These are phyloP conservation scores for Xerocomus nothofagi DNA, from an alignment of 1,284 basidiomycete genomes.

Conservation along the genomic window DNA sequence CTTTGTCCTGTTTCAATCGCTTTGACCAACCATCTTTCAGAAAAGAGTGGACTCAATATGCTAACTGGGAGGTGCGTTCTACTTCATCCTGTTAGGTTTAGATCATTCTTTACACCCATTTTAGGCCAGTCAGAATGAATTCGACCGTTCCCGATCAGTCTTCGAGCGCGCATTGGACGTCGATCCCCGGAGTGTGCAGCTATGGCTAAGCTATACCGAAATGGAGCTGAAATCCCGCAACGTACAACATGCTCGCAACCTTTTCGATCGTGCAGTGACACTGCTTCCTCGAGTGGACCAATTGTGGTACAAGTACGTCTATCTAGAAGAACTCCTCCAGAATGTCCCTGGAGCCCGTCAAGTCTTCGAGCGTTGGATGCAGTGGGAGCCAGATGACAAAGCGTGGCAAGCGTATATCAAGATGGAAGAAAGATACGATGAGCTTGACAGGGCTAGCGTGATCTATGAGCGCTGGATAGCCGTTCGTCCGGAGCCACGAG, in stretches of 20 bases:
- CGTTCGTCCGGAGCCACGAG: slow-evolving; percentile 89
- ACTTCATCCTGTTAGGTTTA: not conserved
- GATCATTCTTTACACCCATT: slow-evolving; percentile 6
- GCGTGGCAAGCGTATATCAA: slow-evolving; percentile 99
- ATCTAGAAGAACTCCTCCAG: slow-evolving; percentile 95
- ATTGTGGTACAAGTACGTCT: slow-evolving; percentile 99
- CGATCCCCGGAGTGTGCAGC: slow-evolving; percentile 82
- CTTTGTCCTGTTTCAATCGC: not conserved
- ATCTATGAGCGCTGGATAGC: slow-evolving; percentile 97
- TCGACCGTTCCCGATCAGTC: slow-evolving; percentile 87
- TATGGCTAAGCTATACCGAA: slow-evolving; percentile 98
- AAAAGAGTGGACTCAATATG: slow-evolving; percentile 82
- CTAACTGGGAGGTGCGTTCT: slow-evolving; percentile 72
- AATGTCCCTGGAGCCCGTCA: slow-evolving; percentile 95
- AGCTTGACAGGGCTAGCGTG: slow-evolving; percentile 87
- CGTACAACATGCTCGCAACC: slow-evolving; percentile 94
- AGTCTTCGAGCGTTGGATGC: slow-evolving; percentile 99
- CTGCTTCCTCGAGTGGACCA: slow-evolving; percentile 94
- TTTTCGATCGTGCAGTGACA: slow-evolving; percentile 96
- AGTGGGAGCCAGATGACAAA: slow-evolving; percentile 99
- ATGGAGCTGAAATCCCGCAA: slow-evolving; percentile 98
- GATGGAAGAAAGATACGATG: slow-evolving; percentile 91
- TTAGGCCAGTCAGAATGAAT: slow-evolving; percentile 96
- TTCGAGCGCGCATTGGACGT: slow-evolving; percentile 97
- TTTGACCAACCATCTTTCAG: slow-evolving; percentile 35